Evolutionary conservation across 2,329 filamentous ascomycete species (phyloP).

Genomic region (Botrytis fabae): DNA sequence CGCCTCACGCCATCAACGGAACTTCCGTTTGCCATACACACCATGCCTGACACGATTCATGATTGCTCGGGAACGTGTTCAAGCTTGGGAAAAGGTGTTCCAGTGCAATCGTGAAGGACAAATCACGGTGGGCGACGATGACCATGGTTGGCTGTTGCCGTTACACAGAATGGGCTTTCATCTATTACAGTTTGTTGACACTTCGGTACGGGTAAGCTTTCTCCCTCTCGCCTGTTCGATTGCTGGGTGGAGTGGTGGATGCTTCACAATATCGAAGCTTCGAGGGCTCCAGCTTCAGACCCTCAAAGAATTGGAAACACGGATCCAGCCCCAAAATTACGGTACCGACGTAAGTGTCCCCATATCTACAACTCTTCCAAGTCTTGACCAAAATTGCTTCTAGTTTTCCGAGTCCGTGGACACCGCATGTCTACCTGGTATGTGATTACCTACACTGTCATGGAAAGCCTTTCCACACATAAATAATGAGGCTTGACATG

Average conservation of each 20-base stretch:
- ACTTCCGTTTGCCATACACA: neutral
- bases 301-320: constrained; percentile 14
- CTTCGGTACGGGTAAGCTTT: neutral
- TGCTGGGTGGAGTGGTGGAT: neutral
- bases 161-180: neutral
- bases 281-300: constrained; percentile 7
- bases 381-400: constrained; percentile 1
- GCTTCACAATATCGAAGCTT: neutral
- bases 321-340: neutral
- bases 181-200: constrained; percentile 1
- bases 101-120: neutral
- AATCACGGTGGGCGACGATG: neutral
- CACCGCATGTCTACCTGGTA: neutral
- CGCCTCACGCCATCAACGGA: constrained; percentile 7
- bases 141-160: neutral
- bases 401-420: constrained; percentile 7
- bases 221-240: constrained; percentile 2
- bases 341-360: neutral
- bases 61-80: constrained; percentile 13
- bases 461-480: neutral
- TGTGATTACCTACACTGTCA: constrained; percentile 4
- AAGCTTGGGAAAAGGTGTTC: neutral
- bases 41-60: constrained; percentile 9
- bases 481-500: constrained; percentile 14
- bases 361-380: neutral